These are phyloP conservation scores for Chaetomium fimeti DNA, from an alignment of 495 filamentous ascomycete species.

Conservation along the genomic window DNA sequence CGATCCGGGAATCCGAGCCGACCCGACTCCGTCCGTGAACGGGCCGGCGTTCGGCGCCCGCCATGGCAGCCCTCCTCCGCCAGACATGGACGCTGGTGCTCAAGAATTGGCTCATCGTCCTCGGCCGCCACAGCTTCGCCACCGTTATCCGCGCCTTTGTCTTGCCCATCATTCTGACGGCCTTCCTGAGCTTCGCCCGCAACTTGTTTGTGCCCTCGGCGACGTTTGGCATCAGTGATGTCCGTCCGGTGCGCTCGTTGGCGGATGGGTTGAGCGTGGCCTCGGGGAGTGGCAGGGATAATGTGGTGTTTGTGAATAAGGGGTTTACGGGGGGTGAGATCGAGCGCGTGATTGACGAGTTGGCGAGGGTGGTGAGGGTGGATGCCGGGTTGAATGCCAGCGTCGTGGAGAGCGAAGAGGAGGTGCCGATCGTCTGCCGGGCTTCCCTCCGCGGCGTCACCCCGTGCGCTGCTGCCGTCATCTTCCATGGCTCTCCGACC, in stretches of 20 bases:
- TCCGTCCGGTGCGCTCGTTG: conserved; percentile 59
- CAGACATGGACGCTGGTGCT: conserved; percentile 70
- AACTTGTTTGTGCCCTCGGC: conserved; percentile 68
- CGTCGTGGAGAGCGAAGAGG: conserved; percentile 50
- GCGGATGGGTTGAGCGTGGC: conserved; percentile 55
- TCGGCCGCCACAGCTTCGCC: conserved; percentile 60
- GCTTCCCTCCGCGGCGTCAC: conserved; percentile 69
- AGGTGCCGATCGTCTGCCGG: conserved; percentile 60
- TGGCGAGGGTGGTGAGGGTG: conserved; percentile 50
- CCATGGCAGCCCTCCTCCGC: conserved; percentile 40
- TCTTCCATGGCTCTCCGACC: conserved; percentile 68
- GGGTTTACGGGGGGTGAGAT: conserved; percentile 69
- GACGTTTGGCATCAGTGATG: conserved; percentile 62
- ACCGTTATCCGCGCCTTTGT: conserved; percentile 69
- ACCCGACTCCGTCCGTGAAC: not conserved
- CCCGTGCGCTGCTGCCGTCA: conserved; percentile 69
- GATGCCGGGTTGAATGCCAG: conserved; percentile 56
- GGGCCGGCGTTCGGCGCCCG: not conserved
- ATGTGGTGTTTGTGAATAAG: conserved; percentile 77
- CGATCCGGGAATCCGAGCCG: not conserved
- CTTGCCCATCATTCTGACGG: conserved; percentile 66
- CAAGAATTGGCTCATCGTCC: conserved; percentile 72
- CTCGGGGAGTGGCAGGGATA: conserved; percentile 52
- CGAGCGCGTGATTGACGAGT: conserved; percentile 61
- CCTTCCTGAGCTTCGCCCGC: conserved; percentile 64